Evolutionary conservation across 139 green algal genomes (phyloP), one percentile per base, ranked within the genome.

Genomic region (Pseudopediastrum boryanum): DNA sequence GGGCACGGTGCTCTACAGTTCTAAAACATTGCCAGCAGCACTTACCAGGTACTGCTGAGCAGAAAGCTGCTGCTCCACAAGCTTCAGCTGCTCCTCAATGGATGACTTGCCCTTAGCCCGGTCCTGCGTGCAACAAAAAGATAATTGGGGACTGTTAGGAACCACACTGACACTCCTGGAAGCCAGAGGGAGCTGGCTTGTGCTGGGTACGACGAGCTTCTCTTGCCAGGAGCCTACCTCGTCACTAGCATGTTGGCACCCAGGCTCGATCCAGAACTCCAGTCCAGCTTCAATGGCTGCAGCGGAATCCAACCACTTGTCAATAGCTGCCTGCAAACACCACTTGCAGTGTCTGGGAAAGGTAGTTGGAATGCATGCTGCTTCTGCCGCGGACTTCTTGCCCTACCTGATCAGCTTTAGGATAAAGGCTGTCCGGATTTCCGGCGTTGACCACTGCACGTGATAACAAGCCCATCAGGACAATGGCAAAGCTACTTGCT

Each of bases 251-350:
- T 48, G 66, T 39, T 77, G 46, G 73, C 83, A 76, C 71, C 58
- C 89, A 25, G 89, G 89, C 61, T 83, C 77, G 36, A 93, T 43
- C 89, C 89, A 94, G 8, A 78, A 65, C 25, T 73, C 76, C 38
- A 87, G 83, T 6, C 46, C 63, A 8, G 50, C 35, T 66, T 93
- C 89, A 16, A 89, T 63, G 23, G 19, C 46, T 2, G 43, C 54
- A 1, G 82, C 88, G 42, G 84, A 42, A 4, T 79, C 82, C 63
- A 94, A 36, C 83, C 85, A 90, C 56, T 84, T 79, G 39, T 93
- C 83, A 7, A 94, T 77, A 10, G 83, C 74, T 38, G 27, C 81
- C 85, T 89, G 78, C 33, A 48, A 19, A 41, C 43, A 50, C 31
- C 64, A 25, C 12, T 46, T n/a, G n/a, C n/a, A n/a, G n/a, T n/a